Evolutionary conservation across 2,329 filamentous ascomycete genomes (phyloP).

Genomic region (Chrysoporthe cubensis): DNA sequence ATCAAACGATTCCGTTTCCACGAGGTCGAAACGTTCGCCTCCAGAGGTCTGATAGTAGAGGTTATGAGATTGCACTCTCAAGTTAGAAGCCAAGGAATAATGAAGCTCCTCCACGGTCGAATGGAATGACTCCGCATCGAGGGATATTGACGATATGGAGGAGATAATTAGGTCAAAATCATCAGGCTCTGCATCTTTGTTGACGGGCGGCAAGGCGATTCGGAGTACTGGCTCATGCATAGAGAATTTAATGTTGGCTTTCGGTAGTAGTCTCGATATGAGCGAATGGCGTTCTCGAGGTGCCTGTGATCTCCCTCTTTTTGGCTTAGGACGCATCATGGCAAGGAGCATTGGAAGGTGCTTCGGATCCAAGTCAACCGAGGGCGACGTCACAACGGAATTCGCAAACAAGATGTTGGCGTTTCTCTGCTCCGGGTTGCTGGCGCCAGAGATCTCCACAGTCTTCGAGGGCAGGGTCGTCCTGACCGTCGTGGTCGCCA

Average conservation of each 20-base stretch:
- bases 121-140: conserved; percentile 96
- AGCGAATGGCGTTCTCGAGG: conserved; percentile 62
- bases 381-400: conserved; percentile 93
- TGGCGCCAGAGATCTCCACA: conserved; percentile 75
- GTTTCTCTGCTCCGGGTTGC: conserved; percentile 80
- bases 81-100: conserved; percentile 82
- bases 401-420: conserved; percentile 97
- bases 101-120: conserved; percentile 81
- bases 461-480: conserved; percentile 95
- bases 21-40: conserved; percentile 81
- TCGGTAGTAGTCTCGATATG: conserved; percentile 88
- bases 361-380: conserved; percentile 87
- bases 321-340: conserved; percentile 65
- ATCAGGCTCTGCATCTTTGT: conserved; percentile 65
- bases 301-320: conserved; percentile 46
- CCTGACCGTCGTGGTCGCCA: conserved; percentile 94
- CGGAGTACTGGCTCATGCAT: conserved; percentile 95
- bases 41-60: conserved; percentile 92
- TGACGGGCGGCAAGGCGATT: conserved; percentile 82
- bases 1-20: conserved; percentile 87
- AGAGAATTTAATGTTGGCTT: conserved; percentile 92
- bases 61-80: conserved; percentile 82
- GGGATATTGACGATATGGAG: conserved; percentile 87
- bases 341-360: conserved; percentile 86
- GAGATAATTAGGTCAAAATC: conserved; percentile 96